Conservation (phyloP, 768 basidiomycete species). For the Kwoniella sp. region DNA sequence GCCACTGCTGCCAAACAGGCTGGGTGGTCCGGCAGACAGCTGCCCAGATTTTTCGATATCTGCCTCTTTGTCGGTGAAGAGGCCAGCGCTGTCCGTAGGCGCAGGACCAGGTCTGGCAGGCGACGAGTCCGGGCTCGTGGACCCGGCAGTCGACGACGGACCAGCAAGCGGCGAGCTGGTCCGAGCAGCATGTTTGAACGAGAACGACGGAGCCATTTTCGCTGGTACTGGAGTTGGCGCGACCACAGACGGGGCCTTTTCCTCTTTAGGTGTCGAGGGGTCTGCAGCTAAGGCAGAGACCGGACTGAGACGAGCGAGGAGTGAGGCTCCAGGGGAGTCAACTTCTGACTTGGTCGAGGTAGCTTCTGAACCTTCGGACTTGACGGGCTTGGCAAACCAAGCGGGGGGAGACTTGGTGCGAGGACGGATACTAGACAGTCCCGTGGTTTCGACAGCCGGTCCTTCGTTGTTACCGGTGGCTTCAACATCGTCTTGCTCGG, state of each 20-base stretch:
- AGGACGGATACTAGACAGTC: no score
- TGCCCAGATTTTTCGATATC: neutral
- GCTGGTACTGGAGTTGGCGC: neutral
- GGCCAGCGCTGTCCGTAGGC: no score
- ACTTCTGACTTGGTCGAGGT: conserved; percentile 1
- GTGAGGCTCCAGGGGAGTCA: conserved; percentile 7
- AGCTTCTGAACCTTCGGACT: neutral
- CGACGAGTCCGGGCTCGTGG: conserved; percentile 24
- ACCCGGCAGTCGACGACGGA: conserved; percentile 20
- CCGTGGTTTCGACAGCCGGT: no score
- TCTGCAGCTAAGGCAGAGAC: conserved; percentile 1
- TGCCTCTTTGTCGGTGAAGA: no score
- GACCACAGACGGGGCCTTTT: neutral
- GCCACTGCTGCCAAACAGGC: conserved; percentile 13
- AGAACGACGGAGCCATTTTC: conserved; percentile 17
- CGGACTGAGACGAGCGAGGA: conserved; percentile 15
- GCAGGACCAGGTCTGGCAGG: conserved; percentile 17
- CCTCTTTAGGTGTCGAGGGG: neutral
- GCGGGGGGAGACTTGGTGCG: conserved; percentile 26
- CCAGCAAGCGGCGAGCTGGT: conserved; percentile 37
- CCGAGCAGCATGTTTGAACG: conserved; percentile 31
- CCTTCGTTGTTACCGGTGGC: no score
- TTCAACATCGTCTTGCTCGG: no score
- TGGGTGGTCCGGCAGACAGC: conserved; percentile 2
- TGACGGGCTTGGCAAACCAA: conserved; percentile 27